Evolutionary conservation across 768 basidiomycete species (phyloP).

Genomic region (Rhizopogon vulgaris): DNA sequence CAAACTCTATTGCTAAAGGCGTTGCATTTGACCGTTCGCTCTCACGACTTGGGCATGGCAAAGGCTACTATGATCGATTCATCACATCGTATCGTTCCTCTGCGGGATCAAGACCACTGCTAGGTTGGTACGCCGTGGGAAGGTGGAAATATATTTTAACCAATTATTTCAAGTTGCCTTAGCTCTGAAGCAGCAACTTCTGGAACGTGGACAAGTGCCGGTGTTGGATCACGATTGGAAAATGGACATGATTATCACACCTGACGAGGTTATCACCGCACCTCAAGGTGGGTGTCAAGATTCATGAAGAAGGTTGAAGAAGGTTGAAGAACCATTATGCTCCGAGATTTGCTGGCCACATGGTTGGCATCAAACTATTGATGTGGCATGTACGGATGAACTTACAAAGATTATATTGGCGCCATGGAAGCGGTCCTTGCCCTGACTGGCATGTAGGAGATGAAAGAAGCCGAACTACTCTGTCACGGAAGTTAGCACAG

Average conservation of each 20-base stretch:
- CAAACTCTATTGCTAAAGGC: slow-evolving; percentile 32
- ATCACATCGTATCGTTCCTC: slow-evolving; percentile 45
- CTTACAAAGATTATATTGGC: slow-evolving; percentile 19
- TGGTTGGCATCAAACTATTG: not conserved
- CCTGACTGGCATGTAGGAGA: slow-evolving; percentile 24
- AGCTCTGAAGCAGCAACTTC: slow-evolving; percentile 56
- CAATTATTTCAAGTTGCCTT: slow-evolving; percentile 46
- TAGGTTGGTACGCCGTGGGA: slow-evolving; percentile 40
- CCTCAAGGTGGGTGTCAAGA: not conserved
- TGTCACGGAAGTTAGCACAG: slow-evolving; percentile 17
- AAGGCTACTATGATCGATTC: slow-evolving; percentile 79
- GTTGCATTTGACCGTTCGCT: slow-evolving; percentile 68
- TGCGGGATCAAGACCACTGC: slow-evolving; percentile 42
- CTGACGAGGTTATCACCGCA: slow-evolving; percentile 29
- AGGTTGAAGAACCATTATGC: not conserved
- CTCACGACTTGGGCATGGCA: slow-evolving; percentile 74
- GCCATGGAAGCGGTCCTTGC: slow-evolving; percentile 3
- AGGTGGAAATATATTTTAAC: slow-evolving; percentile 12
- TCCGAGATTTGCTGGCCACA: not conserved
- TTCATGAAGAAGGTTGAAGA: not conserved
- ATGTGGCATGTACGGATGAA: slow-evolving; percentile 1
- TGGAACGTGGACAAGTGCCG: slow-evolving; percentile 48
- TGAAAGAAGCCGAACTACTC: slow-evolving; percentile 34
- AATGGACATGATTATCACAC: slow-evolving; percentile 55
- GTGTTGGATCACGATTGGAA: slow-evolving; percentile 54